These are phyloP conservation scores for Candida sakaeoensis DNA, from an alignment of 805 yeast species.

Conservation along the genomic window DNA sequence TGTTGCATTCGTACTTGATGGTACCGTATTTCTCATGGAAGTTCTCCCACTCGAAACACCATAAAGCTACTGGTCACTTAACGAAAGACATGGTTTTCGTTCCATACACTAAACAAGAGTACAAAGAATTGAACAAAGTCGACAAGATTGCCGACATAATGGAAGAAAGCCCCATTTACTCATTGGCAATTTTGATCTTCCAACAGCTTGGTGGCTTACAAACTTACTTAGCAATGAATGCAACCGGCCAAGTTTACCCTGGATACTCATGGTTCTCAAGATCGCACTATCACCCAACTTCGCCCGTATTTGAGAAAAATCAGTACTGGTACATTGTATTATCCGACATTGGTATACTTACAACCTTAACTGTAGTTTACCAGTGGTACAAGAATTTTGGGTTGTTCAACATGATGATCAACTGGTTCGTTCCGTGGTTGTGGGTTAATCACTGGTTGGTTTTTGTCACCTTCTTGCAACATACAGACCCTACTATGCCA, in stretches of 20 bases:
- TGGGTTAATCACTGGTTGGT: constrained; percentile 67
- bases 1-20: constrained; percentile 51
- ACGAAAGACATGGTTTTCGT: constrained; percentile 59
- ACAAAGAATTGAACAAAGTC: constrained; percentile 28
- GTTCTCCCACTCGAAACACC: constrained; percentile 57
- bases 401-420: constrained; percentile 45
- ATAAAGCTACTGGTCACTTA: constrained; percentile 60
- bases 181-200: constrained; percentile 40
- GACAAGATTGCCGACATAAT: constrained; percentile 41
- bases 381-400: constrained; percentile 50
- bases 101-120: constrained; percentile 51
- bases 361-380: constrained; percentile 44
- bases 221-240: constrained; percentile 47
- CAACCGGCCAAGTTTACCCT: constrained; percentile 49
- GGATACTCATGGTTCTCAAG: constrained; percentile 40
- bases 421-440: constrained; percentile 58
- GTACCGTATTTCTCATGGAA: constrained; percentile 67
- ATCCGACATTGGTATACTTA: constrained; percentile 53
- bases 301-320: constrained; percentile 51
- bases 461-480: constrained; percentile 59
- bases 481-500: constrained; percentile 57
- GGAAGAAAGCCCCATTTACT: constrained; percentile 53
- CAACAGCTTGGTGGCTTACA: constrained; percentile 59
- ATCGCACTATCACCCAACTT: constrained; percentile 52
- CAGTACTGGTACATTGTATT: constrained; percentile 54